Evolutionary conservation across 2,329 filamentous ascomycete genomes (phyloP).

Genomic region (Fusarium robinianum): DNA sequence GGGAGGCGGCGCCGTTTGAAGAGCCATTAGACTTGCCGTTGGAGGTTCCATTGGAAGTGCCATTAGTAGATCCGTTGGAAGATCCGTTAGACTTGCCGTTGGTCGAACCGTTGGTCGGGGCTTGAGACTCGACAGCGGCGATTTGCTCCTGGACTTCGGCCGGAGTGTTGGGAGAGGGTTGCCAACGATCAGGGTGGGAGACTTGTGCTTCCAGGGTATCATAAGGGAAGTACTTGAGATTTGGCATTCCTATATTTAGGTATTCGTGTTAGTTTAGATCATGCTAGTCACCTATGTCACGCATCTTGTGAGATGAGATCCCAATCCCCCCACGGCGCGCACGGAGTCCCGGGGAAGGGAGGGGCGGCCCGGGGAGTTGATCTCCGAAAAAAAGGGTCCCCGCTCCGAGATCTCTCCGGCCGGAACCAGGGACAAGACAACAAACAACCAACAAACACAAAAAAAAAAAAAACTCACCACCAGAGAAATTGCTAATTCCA

Average conservation of each 20-base stretch:
- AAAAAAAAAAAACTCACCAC: conserved; percentile 51
- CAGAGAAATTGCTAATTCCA: conserved; percentile 65
- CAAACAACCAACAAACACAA: not conserved
- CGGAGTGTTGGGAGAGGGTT: conserved; percentile 68
- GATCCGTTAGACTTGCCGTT: not conserved
- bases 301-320: no score
- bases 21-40: not conserved
- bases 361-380: conserved; percentile 12
- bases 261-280: conserved; percentile 15
- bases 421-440: not conserved
- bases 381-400: no score
- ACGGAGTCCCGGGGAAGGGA: not conserved
- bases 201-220: conserved; percentile 86
- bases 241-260: conserved; percentile 68
- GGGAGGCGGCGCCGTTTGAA: not conserved
- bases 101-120: no score
- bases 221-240: conserved; percentile 83
- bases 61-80: not conserved
- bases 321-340: no score
- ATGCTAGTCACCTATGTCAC: not conserved
- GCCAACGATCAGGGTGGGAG: conserved; percentile 74
- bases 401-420: conserved; percentile 5
- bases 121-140: no score
- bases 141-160: conserved; percentile 29
- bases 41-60: not conserved